These are phyloP conservation scores for Solanum chacoense DNA, from an alignment of 305 asterid species.

Conservation along the genomic window DNA sequence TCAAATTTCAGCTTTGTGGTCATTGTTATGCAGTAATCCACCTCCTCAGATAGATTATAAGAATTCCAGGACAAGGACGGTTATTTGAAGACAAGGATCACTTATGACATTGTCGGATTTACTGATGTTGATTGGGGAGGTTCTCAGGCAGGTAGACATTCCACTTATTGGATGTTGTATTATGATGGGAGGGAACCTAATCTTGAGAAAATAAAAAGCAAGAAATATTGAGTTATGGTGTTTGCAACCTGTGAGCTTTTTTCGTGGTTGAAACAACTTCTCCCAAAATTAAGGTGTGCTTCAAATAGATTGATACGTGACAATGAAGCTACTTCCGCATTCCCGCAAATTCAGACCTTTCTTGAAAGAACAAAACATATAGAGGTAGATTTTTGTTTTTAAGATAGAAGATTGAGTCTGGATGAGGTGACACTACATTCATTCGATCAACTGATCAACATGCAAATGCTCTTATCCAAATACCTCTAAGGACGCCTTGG, in stretches of 20 bases:
- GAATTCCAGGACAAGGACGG: not conserved
- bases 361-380: not conserved
- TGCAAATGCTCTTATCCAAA: not conserved
- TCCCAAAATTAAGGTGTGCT: not conserved
- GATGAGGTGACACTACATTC: not conserved
- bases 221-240: not conserved
- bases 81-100: not conserved
- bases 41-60: not conserved
- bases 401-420: not conserved
- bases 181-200: not conserved
- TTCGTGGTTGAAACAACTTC: not conserved
- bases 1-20: not conserved
- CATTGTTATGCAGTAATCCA: not conserved
- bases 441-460: not conserved
- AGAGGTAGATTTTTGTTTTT: not conserved
- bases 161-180: not conserved
- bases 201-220: not conserved
- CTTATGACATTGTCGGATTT: not conserved
- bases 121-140: not conserved
- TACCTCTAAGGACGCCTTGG: not conserved
- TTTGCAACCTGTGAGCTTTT: not conserved
- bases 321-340: not conserved
- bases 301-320: not conserved
- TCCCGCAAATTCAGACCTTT: not conserved
- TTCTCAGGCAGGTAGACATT: not conserved